phyloP scores from a whole-genome alignment of 257 asterid genomes.

The Ilex asprella region DNA sequence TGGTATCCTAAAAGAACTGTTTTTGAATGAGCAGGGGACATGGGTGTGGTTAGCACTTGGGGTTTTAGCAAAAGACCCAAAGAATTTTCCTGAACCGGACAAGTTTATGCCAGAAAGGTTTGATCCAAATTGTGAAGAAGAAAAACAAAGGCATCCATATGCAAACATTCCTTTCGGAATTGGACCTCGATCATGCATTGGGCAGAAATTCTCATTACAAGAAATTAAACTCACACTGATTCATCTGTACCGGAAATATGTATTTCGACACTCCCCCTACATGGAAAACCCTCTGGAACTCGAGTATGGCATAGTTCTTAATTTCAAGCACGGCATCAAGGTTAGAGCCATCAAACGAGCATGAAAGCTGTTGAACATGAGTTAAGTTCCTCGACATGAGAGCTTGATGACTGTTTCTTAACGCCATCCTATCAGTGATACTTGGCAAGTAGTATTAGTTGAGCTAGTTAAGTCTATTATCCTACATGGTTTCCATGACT shows the following conservation, averaged over 20 bases:
- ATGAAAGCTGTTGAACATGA: conserved; percentile 8
- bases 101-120: conserved; percentile 92
- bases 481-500: too few relatives aligned
- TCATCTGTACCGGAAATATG: conserved; percentile 64
- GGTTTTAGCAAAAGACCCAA: conserved; percentile 84
- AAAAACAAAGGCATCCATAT: conserved; percentile 77
- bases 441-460: too few relatives aligned
- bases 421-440: too few relatives aligned
- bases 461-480: too few relatives aligned
- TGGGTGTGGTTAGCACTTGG: conserved; percentile 99
- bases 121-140: conserved; percentile 84
- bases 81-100: conserved; percentile 75
- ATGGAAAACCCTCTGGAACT: conserved; percentile 80
- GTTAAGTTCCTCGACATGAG: neutral
- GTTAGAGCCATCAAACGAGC: conserved; percentile 59
- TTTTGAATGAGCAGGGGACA: conserved; percentile 52
- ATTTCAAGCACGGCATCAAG: conserved; percentile 76
- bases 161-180: conserved; percentile 93
- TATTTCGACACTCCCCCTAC: conserved; percentile 58
- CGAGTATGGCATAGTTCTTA: conserved; percentile 75
- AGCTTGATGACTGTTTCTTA: too few relatives aligned
- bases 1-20: conserved; percentile 7
- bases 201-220: conserved; percentile 81
- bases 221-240: conserved; percentile 71
- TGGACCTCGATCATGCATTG: conserved; percentile 93